Evolutionary conservation across 2,329 filamentous ascomycete species (phyloP), one percentile per base, ranked within the genome.

Genomic region (Metarhizium anisopliae): DNA sequence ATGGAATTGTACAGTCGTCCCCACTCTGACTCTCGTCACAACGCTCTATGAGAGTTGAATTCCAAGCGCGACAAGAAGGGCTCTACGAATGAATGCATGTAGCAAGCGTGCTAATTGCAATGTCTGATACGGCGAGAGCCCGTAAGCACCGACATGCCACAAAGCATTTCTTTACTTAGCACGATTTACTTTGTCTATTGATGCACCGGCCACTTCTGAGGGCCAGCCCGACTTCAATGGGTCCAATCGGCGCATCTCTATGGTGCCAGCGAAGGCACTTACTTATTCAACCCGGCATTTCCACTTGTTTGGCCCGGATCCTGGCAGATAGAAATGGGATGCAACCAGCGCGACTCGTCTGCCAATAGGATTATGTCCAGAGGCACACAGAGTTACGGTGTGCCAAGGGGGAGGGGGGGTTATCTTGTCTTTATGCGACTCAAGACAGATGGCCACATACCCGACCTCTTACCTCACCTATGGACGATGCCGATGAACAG

Each of bases 351-450:
- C 25, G 18, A 40, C 4, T 25, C 25, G 5, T 16, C 50, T 50
- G 47, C 53, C 55, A 50, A 57, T 58, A 36, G 43, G 47, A 36
- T 11, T 25, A 35, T 49, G 52, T 18, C 40, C 25, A 25, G 32
- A 29, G 47, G 55, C 51, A 50, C 54, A 51, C 54, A 49, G 38
- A 56, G 32, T 55, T 51, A 56, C 47, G 52, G 56, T 55, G 54
- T 51, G 54, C 5, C 18, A 50, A 25, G 42, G 38, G 51, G 43
- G 32, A 29, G n/a, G 38, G 51, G 43, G 32, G 32, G 42, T 25
- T 11, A 38, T 36, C 14, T 49, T 29, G 45, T 43, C n/a, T 18
- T 4, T 32, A 47, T 55, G 54, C 18, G 29, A 45, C 5, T 16
- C 13, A 5, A 20, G 42, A 16, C 18, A 18, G n/a, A 45, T 18